A percentile compares a stretch with the other conserved stretches of the same genome.
phyloP scores from a whole-genome alignment of 495 filamentous ascomycete genomes.

The Immersiella caudata region DNA sequence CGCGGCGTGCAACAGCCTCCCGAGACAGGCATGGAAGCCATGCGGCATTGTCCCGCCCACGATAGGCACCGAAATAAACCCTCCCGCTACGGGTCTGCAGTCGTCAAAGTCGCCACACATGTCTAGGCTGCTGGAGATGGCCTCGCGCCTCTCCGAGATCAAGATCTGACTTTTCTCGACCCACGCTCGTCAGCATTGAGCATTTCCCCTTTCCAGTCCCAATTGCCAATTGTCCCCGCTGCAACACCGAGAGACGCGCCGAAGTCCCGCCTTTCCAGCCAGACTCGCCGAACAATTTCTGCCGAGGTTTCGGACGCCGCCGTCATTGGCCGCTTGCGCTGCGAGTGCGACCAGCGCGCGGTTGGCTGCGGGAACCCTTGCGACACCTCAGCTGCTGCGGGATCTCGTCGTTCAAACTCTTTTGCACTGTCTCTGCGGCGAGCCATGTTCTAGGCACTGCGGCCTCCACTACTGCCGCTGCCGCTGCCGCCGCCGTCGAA shows the following conservation, averaged over 20 bases:
- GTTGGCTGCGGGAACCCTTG: background rate
- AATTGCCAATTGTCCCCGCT: background rate
- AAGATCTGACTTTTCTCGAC: background rate
- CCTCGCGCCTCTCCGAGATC: background rate
- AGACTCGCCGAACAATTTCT: background rate
- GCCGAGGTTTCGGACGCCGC: background rate
- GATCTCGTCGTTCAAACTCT: background rate
- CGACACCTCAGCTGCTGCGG: background rate
- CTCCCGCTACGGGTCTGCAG: background rate
- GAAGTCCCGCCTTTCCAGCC: background rate
- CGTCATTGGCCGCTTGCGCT: background rate
- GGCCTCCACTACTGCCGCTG: background rate
- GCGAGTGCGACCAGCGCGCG: background rate
- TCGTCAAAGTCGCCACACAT: constrained; percentile 5
- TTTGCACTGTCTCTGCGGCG: background rate
- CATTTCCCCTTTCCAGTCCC: background rate
- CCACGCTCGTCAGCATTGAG: background rate
- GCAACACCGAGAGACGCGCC: background rate
- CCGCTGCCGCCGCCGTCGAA: background rate
- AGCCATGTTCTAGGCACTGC: background rate
- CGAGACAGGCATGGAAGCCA: constrained; percentile 19
- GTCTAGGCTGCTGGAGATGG: constrained; percentile 15
- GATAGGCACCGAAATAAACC: constrained; percentile 40
- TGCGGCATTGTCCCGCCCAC: background rate
- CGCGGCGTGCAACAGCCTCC: constrained; percentile 5